Evolutionary conservation across 352 stramenopile species (phyloP), one percentile per base, ranked within the genome.

Genomic region (Globisporangium radiosum): DNA sequence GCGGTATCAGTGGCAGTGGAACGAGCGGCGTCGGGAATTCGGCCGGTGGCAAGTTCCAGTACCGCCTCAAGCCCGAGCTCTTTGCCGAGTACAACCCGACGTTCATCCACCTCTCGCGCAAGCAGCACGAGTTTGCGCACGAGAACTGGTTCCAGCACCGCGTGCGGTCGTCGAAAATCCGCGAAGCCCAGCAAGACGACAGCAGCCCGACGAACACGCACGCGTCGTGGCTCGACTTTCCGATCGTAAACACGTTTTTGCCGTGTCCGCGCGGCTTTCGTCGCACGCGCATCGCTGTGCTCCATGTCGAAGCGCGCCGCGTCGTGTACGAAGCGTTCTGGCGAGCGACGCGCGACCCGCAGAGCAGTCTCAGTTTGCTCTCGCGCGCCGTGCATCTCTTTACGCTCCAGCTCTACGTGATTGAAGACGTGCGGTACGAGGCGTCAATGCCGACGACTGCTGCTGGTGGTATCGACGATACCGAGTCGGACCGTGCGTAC

Each of bases 101-200:
- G 7, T 94, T 92, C 56, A 79, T 92, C n/a, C 83, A 94, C 53
- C 60, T 95, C 52, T 92, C 87, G 19, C 75, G 85, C 42, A 92
- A 95, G 51, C 85, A 96, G 44, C 87, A 96, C 57, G 85, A 94
- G 59, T 83, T 82, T 49, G 85, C 87, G 9, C 85, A 92, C 61
- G 81, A 95, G 57, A 94, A 94, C 38, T 93, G 85, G 77, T 91
- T 92, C 52, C 85, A 92, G 47, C 70, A 92, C 13, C 85, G 87
- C 3, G 55, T 87, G 37, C 72, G 79, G 10, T 72, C 62, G n/a
- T 92, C 82, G 3, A 90, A 91, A 47, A 71, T 75, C 45, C 68
- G 78, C 47, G 75, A 89, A 54, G 76, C 86, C 56, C 76, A 90
- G 45, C 70, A 87, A 63, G 80, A 75, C 39, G 71, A 82, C 47